Evolutionary conservation across 345 rosid species (phyloP).

Genomic region (Arabidopsis arenosa): DNA sequence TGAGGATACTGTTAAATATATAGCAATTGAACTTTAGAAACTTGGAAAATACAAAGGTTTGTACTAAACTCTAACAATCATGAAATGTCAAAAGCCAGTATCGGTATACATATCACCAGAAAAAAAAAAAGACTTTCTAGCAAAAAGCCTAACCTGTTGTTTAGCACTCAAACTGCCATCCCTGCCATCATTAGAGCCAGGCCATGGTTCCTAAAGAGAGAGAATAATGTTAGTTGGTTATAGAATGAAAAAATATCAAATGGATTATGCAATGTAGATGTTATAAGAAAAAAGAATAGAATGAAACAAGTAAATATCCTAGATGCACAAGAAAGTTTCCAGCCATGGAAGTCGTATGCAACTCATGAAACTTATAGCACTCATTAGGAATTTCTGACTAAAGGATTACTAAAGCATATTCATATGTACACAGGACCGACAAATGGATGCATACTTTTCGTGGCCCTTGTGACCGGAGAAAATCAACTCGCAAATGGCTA

Average conservation of each 20-base stretch:
- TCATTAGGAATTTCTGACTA: neutral
- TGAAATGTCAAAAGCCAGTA: conserved; percentile 13
- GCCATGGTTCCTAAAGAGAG: conserved; percentile 65
- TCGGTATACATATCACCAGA: neutral
- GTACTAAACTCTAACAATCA: neutral
- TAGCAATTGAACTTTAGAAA: conserved; percentile 12
- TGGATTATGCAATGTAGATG: conserved; percentile 6
- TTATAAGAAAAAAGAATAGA: conserved; percentile 14
- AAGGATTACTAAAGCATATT: neutral
- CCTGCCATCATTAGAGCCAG: conserved; percentile 60
- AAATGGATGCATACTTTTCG: conserved; percentile 68
- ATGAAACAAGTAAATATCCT: conserved; percentile 6
- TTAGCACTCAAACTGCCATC: conserved; percentile 52
- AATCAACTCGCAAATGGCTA: conserved; percentile 89
- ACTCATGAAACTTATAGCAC: conserved; percentile 1
- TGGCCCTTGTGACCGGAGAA: conserved; percentile 69
- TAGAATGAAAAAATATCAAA: neutral
- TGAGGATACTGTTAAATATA: conserved; percentile 55
- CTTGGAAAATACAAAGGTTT: conserved; percentile 18
- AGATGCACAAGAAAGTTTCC: conserved; percentile 2
- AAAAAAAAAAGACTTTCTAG: neutral
- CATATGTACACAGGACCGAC: neutral
- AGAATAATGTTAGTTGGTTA: conserved; percentile 26
- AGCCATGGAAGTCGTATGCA: neutral
- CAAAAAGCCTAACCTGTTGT: conserved; percentile 57